Conservation (phyloP, 805 yeast genomes). For the Cyberlindnera petersonii region DNA sequence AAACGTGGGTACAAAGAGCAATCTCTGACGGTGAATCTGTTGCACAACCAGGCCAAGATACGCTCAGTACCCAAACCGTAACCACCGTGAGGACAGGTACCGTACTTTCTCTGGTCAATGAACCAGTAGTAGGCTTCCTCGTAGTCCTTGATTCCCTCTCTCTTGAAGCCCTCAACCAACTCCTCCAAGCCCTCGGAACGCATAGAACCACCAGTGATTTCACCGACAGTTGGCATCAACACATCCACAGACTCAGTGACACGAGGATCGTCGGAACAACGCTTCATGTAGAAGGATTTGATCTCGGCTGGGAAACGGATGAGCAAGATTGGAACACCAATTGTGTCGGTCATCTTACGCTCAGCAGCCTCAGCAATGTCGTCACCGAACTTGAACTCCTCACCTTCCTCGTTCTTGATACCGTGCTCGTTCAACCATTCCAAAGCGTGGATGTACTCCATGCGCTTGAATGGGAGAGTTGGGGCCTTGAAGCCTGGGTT, state of each 20-base stretch:
- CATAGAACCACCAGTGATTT: conserved; percentile 99
- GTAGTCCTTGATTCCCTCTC: conserved; percentile 76
- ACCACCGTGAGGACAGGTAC: conserved; percentile 98
- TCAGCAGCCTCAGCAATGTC: conserved; percentile 99
- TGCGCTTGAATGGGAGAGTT: conserved; percentile 78
- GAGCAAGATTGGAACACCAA: conserved; percentile 88
- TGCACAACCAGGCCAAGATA: conserved; percentile 96
- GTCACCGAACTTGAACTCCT: conserved; percentile 91
- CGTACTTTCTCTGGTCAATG: conserved; percentile 91
- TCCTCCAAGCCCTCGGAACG: conserved; percentile 83
- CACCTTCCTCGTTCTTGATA: conserved; percentile 91
- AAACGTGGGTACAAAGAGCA: conserved; percentile 97
- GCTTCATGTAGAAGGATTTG: conserved; percentile 97
- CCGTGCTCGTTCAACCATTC: conserved; percentile 96
- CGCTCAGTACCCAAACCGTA: conserved; percentile 98
- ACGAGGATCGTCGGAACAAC: conserved; percentile 81
- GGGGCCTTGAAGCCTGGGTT: conserved; percentile 92
- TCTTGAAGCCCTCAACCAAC: conserved; percentile 82
- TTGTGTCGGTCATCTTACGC: conserved; percentile 95
- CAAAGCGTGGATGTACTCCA: conserved; percentile 86
- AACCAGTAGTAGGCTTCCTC: conserved; percentile 87
- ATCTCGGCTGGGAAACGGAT: conserved; percentile 95
- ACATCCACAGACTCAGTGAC: conserved; percentile 99
- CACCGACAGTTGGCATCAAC: conserved; percentile 98
- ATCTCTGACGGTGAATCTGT: conserved; percentile 97